These are phyloP conservation scores for Artemisia princeps DNA, from an alignment of 140 eudicot genomes.

Conservation along the genomic window DNA sequence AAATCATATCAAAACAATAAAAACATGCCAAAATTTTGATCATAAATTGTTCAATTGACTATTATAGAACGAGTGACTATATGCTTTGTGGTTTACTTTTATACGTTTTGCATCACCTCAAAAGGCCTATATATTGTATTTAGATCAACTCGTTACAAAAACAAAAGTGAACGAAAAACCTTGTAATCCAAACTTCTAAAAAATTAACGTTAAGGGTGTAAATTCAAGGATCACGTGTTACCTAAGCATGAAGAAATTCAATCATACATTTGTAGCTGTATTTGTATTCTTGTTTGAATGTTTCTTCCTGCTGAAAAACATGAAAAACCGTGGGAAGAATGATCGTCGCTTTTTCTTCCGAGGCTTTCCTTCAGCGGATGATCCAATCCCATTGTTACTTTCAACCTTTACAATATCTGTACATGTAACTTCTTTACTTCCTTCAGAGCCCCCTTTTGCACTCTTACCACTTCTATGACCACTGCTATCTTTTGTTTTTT, in stretches of 20 bases:
- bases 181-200: not conserved
- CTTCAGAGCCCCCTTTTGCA: conserved; percentile 12
- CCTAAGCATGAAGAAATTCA: conserved; percentile 2
- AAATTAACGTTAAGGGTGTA: not conserved
- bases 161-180: too few species aligned
- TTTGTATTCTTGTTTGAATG: conserved; percentile 24
- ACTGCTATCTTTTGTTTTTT: conserved; percentile 34
- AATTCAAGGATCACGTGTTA: conserved; percentile 1
- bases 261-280: conserved; percentile 9
- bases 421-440: not conserved
- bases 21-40: too few species aligned
- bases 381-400: conserved; percentile 32
- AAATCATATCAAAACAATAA: not conserved
- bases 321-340: conserved; percentile 50
- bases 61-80: too few species aligned
- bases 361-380: conserved; percentile 32
- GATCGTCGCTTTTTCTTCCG: conserved; percentile 58
- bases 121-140: too few species aligned
- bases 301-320: conserved; percentile 57
- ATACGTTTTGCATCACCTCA: too few species aligned
- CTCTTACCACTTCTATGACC: conserved; percentile 21
- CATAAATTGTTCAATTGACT: too few species aligned
- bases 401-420: conserved; percentile 18
- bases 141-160: too few species aligned
- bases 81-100: too few species aligned